These are phyloP conservation scores for Coccinonectria pachysandricola DNA, from an alignment of 2,329 filamentous ascomycete species.

Conservation along the genomic window DNA sequence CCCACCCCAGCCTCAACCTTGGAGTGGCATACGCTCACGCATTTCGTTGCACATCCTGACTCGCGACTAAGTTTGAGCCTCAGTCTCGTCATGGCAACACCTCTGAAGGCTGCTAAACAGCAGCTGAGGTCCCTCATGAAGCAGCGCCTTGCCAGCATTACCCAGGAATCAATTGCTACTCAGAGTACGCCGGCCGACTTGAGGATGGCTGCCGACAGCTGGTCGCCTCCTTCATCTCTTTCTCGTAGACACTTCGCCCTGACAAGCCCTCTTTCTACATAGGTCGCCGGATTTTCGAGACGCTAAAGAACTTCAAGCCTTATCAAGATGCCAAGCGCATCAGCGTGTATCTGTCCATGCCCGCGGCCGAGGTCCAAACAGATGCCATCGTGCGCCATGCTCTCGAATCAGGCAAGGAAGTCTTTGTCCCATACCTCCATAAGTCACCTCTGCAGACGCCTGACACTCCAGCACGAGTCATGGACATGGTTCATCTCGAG, in stretches of 20 bases:
- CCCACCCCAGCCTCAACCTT: too few relatives aligned
- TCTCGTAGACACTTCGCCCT: too few relatives aligned
- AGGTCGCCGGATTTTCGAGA: constrained; percentile 57
- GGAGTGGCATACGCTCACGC: too few relatives aligned
- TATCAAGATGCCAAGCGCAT: constrained; percentile 67
- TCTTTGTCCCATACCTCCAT: constrained; percentile 88
- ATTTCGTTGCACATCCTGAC: too few relatives aligned
- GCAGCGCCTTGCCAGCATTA: constrained; percentile 48
- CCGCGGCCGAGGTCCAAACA: constrained; percentile 75
- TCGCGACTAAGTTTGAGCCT: too few relatives aligned
- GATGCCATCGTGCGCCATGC: constrained; percentile 73
- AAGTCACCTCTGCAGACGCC: constrained; percentile 37
- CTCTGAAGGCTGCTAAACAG: constrained; percentile 59
- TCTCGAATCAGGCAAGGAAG: constrained; percentile 63
- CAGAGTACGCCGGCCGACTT: constrained; percentile 55
- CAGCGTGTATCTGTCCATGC: constrained; percentile 91
- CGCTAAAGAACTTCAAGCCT: constrained; percentile 56
- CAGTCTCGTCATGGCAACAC: constrained; percentile 35
- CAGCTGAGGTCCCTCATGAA: constrained; percentile 65
- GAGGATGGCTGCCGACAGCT: too few relatives aligned
- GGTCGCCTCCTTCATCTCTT: too few relatives aligned
- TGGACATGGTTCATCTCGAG: constrained; percentile 86
- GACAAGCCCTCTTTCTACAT: constrained; percentile 7
- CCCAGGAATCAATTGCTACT: constrained; percentile 47
- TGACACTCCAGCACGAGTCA: constrained; percentile 54